A percentile compares a stretch with the other conserved stretches of the same genome.
Conservation (phyloP, 768 basidiomycete species). For the Psilocybe subaeruginosa region DNA sequence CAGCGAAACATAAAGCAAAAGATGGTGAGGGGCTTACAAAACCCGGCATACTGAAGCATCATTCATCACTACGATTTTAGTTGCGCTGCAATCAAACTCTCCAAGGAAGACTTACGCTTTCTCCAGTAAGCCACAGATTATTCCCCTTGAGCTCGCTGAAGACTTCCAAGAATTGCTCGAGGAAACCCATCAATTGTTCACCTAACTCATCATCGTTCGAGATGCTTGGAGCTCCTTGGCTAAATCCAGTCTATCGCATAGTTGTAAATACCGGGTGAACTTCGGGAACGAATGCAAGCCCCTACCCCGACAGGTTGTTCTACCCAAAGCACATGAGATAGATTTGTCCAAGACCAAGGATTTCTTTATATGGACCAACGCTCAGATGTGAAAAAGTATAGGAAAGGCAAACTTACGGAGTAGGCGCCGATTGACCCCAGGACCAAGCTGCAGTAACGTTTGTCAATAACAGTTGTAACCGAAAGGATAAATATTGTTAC, state of each 20-base stretch:
- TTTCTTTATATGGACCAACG: conserved; percentile 37
- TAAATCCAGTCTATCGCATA: conserved; percentile 59
- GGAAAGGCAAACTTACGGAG: conserved; percentile 23
- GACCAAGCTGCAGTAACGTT: conserved; percentile 36
- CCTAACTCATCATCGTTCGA: conserved; percentile 64
- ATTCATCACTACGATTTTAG: background rate
- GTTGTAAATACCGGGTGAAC: background rate
- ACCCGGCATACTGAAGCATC: conserved; percentile 63
- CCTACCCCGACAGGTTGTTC: conserved; percentile 71
- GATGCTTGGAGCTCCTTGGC: conserved; percentile 64
- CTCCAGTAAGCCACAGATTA: conserved; percentile 64
- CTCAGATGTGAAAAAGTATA: too few species aligned
- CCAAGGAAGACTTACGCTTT: conserved; percentile 53
- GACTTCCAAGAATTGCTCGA: conserved; percentile 67
- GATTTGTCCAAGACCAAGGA: conserved; percentile 70
- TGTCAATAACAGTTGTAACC: background rate
- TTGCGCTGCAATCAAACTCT: background rate
- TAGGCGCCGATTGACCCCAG: conserved; percentile 49
- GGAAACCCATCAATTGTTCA: conserved; percentile 50
- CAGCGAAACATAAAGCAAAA: too few species aligned
- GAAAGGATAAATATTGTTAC: conserved; percentile 30
- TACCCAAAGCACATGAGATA: conserved; percentile 68
- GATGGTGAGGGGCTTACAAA: conserved; percentile 43
- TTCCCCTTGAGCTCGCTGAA: conserved; percentile 71
- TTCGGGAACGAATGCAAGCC: background rate